phyloP scores from a whole-genome alignment of 164 flowering plant species.

The Magnolia changhungtana region DNA sequence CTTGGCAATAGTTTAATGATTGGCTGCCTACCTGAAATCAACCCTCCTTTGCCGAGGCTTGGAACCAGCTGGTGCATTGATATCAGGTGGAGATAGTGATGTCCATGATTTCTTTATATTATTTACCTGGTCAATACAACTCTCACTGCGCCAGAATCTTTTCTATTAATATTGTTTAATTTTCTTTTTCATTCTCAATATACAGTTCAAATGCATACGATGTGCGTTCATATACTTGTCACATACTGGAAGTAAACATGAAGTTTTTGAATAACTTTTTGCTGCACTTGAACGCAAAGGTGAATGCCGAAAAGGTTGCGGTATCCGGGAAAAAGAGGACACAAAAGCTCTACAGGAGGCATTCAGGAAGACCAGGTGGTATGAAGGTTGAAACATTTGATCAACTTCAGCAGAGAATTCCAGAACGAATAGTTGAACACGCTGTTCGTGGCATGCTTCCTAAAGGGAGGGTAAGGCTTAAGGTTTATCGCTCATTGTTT shows the following conservation, averaged over 20 bases:
- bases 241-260: not conserved
- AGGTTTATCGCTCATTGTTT: not conserved
- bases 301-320: conserved; percentile 93
- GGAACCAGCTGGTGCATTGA: not conserved
- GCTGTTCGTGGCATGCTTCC: conserved; percentile 99
- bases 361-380: conserved; percentile 99
- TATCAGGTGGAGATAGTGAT: not conserved
- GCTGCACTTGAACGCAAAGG: conserved; percentile 39
- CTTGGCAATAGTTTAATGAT: not conserved
- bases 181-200: not conserved
- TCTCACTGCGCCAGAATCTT: not conserved
- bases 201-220: not conserved
- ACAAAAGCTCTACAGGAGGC: conserved; percentile 93
- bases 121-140: not conserved
- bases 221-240: not conserved
- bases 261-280: not conserved
- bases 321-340: conserved; percentile 96
- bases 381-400: conserved; percentile 93
- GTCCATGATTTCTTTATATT: not conserved
- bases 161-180: no score
- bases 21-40: not conserved
- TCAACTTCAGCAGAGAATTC: conserved; percentile 94
- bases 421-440: conserved; percentile 96
- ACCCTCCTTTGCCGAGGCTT: not conserved
- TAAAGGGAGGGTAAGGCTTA: conserved; percentile 78